Percentiles rank a stretch among this genome's conserved stretches.
These are phyloP conservation scores for Fusarium succisae DNA, from an alignment of 2,329 filamentous ascomycete species.

Conservation along the genomic window DNA sequence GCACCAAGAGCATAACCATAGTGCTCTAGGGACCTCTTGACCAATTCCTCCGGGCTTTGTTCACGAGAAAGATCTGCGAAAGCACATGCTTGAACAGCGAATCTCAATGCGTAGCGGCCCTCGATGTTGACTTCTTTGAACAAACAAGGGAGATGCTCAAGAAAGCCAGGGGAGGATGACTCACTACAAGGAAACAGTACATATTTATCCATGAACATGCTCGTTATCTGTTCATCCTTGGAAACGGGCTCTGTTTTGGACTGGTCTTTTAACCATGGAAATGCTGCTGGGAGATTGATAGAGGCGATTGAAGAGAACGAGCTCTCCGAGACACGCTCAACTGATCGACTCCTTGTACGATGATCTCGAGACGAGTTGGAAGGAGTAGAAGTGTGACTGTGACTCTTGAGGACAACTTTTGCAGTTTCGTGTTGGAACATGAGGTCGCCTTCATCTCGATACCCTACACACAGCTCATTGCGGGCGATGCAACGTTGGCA, in stretches of 20 bases:
- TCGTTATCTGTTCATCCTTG: constrained; percentile 44
- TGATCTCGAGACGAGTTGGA: constrained; percentile 10
- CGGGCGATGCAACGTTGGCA: constrained; percentile 51
- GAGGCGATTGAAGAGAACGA: background rate
- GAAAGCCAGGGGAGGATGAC: constrained; percentile 50
- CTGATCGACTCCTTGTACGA: constrained; percentile 25
- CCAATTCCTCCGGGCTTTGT: constrained; percentile 29
- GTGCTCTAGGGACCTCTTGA: constrained; percentile 43
- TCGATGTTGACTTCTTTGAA: constrained; percentile 52
- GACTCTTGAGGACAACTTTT: constrained; percentile 39
- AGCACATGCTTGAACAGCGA: constrained; percentile 50
- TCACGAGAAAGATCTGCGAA: constrained; percentile 47
- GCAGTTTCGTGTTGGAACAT: constrained; percentile 50
- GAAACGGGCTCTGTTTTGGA: background rate
- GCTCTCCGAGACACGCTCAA: constrained; percentile 8
- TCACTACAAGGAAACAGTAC: constrained; percentile 51
- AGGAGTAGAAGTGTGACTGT: constrained; percentile 7
- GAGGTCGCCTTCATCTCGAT: constrained; percentile 50
- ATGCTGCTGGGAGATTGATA: background rate
- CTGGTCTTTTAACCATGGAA: constrained; percentile 40
- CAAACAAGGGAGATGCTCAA: constrained; percentile 50
- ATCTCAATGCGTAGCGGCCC: constrained; percentile 50
- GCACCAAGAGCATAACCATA: constrained; percentile 50
- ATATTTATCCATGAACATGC: constrained; percentile 51
- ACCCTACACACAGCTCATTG: constrained; percentile 50